Base-by-base conservation (phyloP, 306 rosid genomes). In the Hippophae rhamnoides region DNA sequence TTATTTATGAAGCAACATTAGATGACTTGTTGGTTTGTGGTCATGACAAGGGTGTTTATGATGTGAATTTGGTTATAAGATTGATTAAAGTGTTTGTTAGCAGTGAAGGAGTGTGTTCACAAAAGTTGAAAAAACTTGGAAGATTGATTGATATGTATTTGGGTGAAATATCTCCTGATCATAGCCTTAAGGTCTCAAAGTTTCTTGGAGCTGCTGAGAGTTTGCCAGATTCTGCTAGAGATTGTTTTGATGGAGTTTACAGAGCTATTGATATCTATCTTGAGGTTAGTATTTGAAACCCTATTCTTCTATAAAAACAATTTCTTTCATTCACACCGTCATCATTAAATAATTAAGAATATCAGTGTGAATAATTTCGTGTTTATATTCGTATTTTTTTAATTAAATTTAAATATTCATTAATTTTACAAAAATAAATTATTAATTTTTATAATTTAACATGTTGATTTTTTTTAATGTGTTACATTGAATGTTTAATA, bases 231-330 rank as follows among this genome's bases (percentile, higher is more conserved):
- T 75, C 56, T 69, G 84, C 97, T 1, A 80, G 95, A 54, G 84
- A 72, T 52, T 69, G 76, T 71, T 82, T 74, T 69, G 93, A 86
- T 69, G 84, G 82, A 53, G 78, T 79, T 63, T 86, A 80, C 74
- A 84, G 76, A 78, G 90, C 97, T 74, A 75, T 86, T 69, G 93
- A 84, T 71, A 80, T 82, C 68, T 86, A 89, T 56, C 82, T 89
- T 58, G 64, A 84, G 89, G 97, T 84, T 45, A 84, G 13, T 47
- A 18, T 56, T 59, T 41, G 45, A 3, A 58, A 41, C 38, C 65
- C 56, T 45, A 69, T 5, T 7, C 41, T 41, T 27, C 1, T 60
- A 1, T 2, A 0, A 8, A 43, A 49, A 14, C 7, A 13, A 52
- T 10, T 62, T 3, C 53, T 26, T 11, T 7, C 18, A 1, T 27